phyloP scores from a whole-genome alignment of 1,284 basidiomycete genomes.

The Ceratobasidium sp. region DNA sequence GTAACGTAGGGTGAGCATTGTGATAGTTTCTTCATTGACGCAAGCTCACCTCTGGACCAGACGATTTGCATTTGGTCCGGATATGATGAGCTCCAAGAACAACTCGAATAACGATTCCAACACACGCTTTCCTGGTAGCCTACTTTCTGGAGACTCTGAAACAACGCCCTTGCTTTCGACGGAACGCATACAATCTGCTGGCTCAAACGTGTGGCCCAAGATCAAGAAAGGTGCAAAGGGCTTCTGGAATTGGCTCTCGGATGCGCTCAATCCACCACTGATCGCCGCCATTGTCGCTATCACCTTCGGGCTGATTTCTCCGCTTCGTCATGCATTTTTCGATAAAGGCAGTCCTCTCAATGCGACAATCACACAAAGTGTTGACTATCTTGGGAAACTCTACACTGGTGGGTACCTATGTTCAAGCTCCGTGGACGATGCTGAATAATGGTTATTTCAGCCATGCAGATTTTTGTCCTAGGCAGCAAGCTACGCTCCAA shows the following conservation, averaged over 20 bases:
- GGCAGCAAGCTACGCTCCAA: slow-evolving; percentile 36
- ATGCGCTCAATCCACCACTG: slow-evolving; percentile 31
- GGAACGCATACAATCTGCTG: background rate
- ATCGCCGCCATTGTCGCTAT: slow-evolving; percentile 29
- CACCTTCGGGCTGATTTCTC: slow-evolving; percentile 20
- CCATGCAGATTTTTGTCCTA: slow-evolving; percentile 32
- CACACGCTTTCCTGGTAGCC: background rate
- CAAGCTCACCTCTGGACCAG: background rate
- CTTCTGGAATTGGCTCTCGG: slow-evolving; percentile 14
- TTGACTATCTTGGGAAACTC: slow-evolving; percentile 18
- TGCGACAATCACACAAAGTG: slow-evolving; percentile 23
- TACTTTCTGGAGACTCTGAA: slow-evolving; percentile 1
- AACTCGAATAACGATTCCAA: background rate
- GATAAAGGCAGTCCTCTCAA: background rate
- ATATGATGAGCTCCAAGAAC: slow-evolving; percentile 16
- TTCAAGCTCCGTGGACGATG: background rate
- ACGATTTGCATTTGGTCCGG: slow-evolving; percentile 21
- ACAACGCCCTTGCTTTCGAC: slow-evolving; percentile 22
- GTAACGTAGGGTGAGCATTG: slow-evolving; percentile 26
- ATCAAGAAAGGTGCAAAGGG: background rate
- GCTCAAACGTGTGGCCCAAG: slow-evolving; percentile 11
- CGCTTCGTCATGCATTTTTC: slow-evolving; percentile 28
- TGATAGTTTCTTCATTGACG: background rate
- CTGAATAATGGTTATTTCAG: background rate
- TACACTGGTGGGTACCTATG: slow-evolving; percentile 13